Conservation (phyloP, 75 land plant genomes). For the Cryptomeria japonica region DNA sequence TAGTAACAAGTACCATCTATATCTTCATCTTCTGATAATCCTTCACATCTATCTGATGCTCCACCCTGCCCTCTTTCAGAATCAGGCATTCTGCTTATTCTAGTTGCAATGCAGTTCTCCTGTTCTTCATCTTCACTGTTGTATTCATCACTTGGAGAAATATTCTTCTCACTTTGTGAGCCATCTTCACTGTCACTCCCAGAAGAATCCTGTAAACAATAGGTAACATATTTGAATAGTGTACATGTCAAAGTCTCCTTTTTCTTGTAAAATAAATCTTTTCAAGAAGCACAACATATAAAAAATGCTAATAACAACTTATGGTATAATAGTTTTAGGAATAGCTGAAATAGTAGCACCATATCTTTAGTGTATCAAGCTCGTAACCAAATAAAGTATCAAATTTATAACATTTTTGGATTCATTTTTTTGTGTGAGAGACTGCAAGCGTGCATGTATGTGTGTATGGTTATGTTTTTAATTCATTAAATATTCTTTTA, state of each 20-base stretch:
- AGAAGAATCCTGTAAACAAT: constrained; percentile 5
- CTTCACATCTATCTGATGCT: not conserved
- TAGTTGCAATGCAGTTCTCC: not conserved
- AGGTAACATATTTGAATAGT: not conserved
- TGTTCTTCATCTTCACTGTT: constrained; percentile 35
- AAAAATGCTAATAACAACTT: not conserved
- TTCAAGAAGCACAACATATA: not conserved
- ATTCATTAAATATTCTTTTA: too few species aligned
- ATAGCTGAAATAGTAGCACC: not conserved
- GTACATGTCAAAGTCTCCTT: not conserved
- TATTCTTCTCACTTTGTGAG: constrained; percentile 11
- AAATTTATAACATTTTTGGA: not conserved
- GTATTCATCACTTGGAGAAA: constrained; percentile 17
- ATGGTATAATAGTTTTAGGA: not conserved
- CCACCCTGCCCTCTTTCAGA: not conserved
- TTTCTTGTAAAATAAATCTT: not conserved
- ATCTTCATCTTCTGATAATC: constrained; percentile 23
- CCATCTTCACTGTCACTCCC: constrained; percentile 9
- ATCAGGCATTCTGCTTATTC: not conserved
- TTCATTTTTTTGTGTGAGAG: not conserved
- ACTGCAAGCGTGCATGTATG: too few species aligned
- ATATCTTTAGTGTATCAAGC: not conserved
- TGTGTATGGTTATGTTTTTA: too few species aligned
- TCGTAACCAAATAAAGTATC: not conserved
- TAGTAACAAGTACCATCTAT: not conserved